Conservation (phyloP, 257 asterid genomes). For the Solanum sitiens region DNA sequence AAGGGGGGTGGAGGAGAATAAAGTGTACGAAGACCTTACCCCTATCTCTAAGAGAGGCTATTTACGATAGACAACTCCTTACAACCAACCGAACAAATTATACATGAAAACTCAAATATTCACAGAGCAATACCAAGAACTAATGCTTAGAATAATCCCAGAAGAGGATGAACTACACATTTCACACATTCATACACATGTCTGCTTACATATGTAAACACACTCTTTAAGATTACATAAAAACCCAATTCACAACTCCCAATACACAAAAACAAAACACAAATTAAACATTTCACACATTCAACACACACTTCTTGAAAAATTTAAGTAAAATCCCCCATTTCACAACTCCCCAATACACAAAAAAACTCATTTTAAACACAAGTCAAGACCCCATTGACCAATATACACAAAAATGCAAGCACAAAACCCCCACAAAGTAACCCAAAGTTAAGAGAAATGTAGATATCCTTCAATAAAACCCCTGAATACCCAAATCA, state of each 20-base stretch:
- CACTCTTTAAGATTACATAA: background rate
- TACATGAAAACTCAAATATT: background rate
- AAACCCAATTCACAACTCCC: background rate
- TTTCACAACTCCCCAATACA: background rate
- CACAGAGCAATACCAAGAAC: background rate
- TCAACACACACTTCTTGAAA: background rate
- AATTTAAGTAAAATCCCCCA: background rate
- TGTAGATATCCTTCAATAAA: background rate
- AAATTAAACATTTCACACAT: background rate
- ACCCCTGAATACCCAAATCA: background rate
- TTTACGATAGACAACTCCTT: background rate
- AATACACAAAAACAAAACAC: background rate
- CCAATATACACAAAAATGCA: background rate
- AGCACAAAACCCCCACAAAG: background rate
- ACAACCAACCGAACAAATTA: background rate
- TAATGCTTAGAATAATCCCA: background rate
- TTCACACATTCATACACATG: background rate
- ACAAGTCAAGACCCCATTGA: background rate
- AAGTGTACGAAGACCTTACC: background rate
- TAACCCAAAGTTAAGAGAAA: background rate
- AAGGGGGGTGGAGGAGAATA: background rate
- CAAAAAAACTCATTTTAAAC: background rate
- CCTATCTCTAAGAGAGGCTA: background rate
- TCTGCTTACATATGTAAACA: background rate
- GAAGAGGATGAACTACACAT: background rate